phyloP scores from a whole-genome alignment of 2,329 filamentous ascomycete genomes.

The Aureobasidium pullulans region DNA sequence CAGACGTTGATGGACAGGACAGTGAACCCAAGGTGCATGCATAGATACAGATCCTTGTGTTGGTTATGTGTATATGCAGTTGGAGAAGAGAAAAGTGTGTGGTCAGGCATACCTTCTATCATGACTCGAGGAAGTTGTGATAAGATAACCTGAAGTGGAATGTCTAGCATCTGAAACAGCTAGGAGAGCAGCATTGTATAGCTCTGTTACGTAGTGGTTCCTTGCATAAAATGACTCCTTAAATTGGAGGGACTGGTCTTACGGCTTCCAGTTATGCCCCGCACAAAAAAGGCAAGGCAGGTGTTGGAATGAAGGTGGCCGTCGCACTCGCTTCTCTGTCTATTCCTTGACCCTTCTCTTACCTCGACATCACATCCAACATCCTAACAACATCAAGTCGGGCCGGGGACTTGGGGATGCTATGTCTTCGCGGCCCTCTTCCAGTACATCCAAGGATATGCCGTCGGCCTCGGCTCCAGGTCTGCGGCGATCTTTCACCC shows the following conservation, averaged over 20 bases:
- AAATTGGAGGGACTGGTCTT: background rate
- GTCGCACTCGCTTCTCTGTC: background rate
- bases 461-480: conserved; percentile 19
- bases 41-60: background rate
- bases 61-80: background rate
- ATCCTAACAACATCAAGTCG: background rate
- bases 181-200: background rate
- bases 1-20: background rate
- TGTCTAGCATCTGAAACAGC: conserved; percentile 5
- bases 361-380: background rate
- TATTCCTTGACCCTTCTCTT: background rate
- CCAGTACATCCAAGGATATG: conserved; percentile 22
- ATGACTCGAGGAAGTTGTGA: background rate
- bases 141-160: background rate
- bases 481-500: conserved; percentile 41
- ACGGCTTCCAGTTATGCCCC: background rate
- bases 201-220: background rate
- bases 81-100: background rate
- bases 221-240: conserved; percentile 7
- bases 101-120: background rate
- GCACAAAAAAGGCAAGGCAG: background rate
- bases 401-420: conserved; percentile 3
- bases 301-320: background rate
- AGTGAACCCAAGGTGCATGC: background rate
- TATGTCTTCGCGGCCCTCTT: conserved; percentile 11